Evolutionary conservation across 768 basidiomycete genomes (phyloP), one percentile per base, ranked within the genome.

Genomic region (Pseudohyphozyma bogoriensis): DNA sequence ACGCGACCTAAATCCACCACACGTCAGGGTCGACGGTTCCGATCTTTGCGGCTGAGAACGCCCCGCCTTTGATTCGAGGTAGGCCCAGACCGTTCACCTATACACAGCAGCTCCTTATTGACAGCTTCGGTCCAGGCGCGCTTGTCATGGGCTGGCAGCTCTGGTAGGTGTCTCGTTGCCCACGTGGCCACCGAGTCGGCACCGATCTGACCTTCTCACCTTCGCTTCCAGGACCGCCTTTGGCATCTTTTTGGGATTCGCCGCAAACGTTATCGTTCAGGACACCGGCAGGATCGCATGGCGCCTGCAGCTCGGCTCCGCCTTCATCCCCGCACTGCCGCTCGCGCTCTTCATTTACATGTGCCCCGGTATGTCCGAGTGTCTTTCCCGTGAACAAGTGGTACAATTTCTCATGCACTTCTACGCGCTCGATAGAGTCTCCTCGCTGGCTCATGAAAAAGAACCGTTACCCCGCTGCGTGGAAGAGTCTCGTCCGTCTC

Each of bases 111-210:
- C n/a, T n/a, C n/a, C n/a, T n/a, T n/a, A n/a, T n/a, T n/a, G n/a
- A n/a, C n/a, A n/a, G n/a, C n/a, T n/a, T n/a, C n/a, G n/a, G n/a
- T n/a, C n/a, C n/a, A n/a, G n/a, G n/a, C n/a, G 89, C 83, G 2
- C 80, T 92, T 40, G 87, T 90, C 60, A 93, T 91, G 89, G 84
- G 81, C 70, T 91, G 89, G 87, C 76, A 76, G 52, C 69, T 77
- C 2, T 77, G 76, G 75, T 73, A 73, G 7, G 40, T n/a, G 18
- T 42, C n/a, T 39, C 12, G 20, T 39, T 20, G 37, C 37, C 37
- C 20, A 11, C 11, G 20, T 10, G 37, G 37, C 37, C 12, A 39
- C 20, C 11, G 37, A 10, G 37, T 10, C 12, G 37, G 11, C 37
- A 39, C 12, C 37, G 37, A 10, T 39, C 12, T 11, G 11, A 20